These are phyloP conservation scores for Prototheca stagnorum DNA, from an alignment of 163 green algal genomes.

Conservation along the genomic window DNA sequence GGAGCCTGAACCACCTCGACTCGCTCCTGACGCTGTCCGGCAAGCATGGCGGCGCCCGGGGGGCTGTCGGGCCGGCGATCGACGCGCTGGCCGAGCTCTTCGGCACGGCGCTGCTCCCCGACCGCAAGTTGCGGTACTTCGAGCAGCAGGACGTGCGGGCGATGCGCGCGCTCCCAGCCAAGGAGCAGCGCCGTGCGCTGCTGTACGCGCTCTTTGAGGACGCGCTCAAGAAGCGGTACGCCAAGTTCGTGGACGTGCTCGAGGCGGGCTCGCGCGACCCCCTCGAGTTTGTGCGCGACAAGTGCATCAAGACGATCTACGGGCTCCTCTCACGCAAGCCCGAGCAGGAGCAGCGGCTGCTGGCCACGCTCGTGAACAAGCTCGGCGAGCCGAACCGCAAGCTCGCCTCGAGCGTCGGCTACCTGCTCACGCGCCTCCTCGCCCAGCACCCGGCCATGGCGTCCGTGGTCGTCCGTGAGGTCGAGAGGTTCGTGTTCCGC, in stretches of 20 bases:
- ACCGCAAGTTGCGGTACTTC: slow-evolving; percentile 73
- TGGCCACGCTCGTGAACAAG: slow-evolving; percentile 84
- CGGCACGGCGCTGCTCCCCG: slow-evolving; percentile 46
- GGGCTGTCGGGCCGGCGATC: slow-evolving; percentile 39
- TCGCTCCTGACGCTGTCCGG: slow-evolving; percentile 48
- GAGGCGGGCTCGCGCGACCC: slow-evolving; percentile 54
- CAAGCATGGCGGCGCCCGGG: slow-evolving; percentile 47
- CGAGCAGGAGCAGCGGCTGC: slow-evolving; percentile 63
- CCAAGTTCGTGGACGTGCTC: slow-evolving; percentile 43
- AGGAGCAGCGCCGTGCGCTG: slow-evolving; percentile 33
- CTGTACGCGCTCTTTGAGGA: slow-evolving; percentile 71
- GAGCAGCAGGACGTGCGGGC: slow-evolving; percentile 61
- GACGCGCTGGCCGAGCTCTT: slow-evolving; percentile 67
- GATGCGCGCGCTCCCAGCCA: slow-evolving; percentile 21
- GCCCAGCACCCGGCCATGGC: slow-evolving; percentile 78
- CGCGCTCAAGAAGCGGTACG: slow-evolving; percentile 58
- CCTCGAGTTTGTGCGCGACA: slow-evolving; percentile 65
- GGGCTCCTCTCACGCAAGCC: slow-evolving; percentile 47
- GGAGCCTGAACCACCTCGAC: slow-evolving; percentile 65
- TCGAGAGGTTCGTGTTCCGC: slow-evolving; percentile 80
- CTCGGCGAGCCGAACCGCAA: slow-evolving; percentile 75
- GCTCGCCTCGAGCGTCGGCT: slow-evolving; percentile 68
- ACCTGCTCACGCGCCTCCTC: slow-evolving; percentile 67
- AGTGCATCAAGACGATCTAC: slow-evolving; percentile 24
- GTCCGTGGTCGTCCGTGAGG: slow-evolving; percentile 59